Evolutionary conservation across 768 basidiomycete genomes (phyloP), one percentile per base, ranked within the genome.

Genomic region (Psilocybe sp.): DNA sequence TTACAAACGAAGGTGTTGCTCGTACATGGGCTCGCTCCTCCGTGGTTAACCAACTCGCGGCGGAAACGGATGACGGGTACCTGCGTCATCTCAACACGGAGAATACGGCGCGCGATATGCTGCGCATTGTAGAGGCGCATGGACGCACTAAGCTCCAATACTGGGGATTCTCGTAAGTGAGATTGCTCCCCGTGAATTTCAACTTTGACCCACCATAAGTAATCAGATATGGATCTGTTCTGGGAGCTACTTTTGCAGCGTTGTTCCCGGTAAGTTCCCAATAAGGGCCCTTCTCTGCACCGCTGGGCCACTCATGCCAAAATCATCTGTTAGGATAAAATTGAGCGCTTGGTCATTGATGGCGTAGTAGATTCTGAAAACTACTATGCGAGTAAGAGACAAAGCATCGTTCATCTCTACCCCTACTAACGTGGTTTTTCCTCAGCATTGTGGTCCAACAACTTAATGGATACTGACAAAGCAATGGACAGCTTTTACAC

Each of bases 331-430:
- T 10, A 70, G 69, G 67, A 71, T 44, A 69, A 69, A 20, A 53
- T 69, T 20, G 67, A 64, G 38, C 64, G 71, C 3, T 2, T 73
- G 13, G 57, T 72, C 12, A 62, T 74, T 13, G 73, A 75, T 47
- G 71, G 70, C 14, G 72, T 74, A 12, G 60, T 64, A 16, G 71
- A 74, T 36, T 53, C 68, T 2, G 67, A 72, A 20, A 56, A 72
- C 42, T 74, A 73, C 47, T 75, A 69, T 50, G 53, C 65, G n/a
- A 59, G 73, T 71, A n/a, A n/a, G n/a, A n/a, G n/a, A n/a, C n/a
- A n/a, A n/a, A n/a, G n/a, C n/a, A n/a, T n/a, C n/a, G n/a, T n/a
- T n/a, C n/a, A n/a, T n/a, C n/a, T n/a, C n/a, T n/a, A n/a, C n/a
- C n/a, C n/a, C n/a, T n/a, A n/a, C n/a, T n/a, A n/a, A n/a, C n/a